Evolutionary conservation across 129 eudicot genomes (phyloP), one percentile per base, ranked within the genome.

Genomic region (Pulicaria dysenterica): DNA sequence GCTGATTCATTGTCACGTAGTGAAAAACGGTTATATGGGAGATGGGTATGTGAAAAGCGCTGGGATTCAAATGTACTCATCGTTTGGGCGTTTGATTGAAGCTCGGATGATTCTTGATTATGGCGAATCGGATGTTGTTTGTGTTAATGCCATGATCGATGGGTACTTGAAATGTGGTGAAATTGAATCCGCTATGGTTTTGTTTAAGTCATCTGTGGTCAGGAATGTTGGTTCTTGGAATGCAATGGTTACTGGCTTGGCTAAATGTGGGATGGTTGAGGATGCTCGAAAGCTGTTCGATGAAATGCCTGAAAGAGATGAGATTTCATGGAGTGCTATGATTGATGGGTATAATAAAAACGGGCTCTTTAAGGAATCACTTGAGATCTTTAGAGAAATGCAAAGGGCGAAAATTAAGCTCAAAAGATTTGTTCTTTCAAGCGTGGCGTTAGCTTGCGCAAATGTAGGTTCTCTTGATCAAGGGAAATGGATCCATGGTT

Each of bases 91-190:
- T 16, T 62, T 82, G 2, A 49, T 9, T 14, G 90, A 88, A 49
- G 94, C 87, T 9, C 58, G 76, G 49, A 80, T 77, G 46, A 44
- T 88, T 50, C 74, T 78, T 72, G 85, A 72, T 62, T 66, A 66
- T 55, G 83, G 82, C 5, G 81, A 74, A 17, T 71, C 75, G 5
- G 94, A 88, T 77, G 84, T 74, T 71, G 50, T 85, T 4, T 88
- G 94, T 63, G 82, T 59, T 49, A 88, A 88, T 78, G 90, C 88
- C 42, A 82, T 88, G 94, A 75, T 88, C 68, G 90, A 88, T 80
- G 90, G 94, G 48, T 88, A 82, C 49, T 60, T 84, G 67, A 83
- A 73, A 58, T 64, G 49, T 51, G 86, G 90, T 0, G 85, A 80
- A 8, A 82, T 72, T 40, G 88, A 77, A 46, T 73, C 64, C 48